Percentiles rank a stretch among this genome's conserved stretches.
Conservation (phyloP, 352 stramenopile species). For the Phytophthora idaei region DNA sequence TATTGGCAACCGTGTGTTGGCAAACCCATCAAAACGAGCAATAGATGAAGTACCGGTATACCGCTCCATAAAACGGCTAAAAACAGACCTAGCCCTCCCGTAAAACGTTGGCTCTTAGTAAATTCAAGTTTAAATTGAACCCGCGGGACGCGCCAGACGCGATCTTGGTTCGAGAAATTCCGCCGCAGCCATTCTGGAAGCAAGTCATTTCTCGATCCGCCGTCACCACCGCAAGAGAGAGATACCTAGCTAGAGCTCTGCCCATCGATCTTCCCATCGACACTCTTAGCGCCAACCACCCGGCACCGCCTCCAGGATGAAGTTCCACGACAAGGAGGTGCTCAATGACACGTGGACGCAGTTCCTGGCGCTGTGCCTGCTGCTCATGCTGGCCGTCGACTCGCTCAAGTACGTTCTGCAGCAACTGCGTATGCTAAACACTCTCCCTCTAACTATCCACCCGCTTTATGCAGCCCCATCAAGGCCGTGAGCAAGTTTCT, state of each 20-base stretch:
- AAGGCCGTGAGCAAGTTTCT: constrained; percentile 83
- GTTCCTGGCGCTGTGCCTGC: constrained; percentile 72
- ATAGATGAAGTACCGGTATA: too few relatives aligned
- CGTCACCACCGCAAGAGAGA: constrained; percentile 6
- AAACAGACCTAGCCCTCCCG: not conserved
- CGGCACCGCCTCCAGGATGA: constrained; percentile 38
- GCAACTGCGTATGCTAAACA: not conserved
- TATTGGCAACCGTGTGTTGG: too few relatives aligned
- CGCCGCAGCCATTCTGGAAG: constrained; percentile 9
- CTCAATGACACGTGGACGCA: constrained; percentile 86
- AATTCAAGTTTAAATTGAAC: not conserved
- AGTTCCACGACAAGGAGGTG: constrained; percentile 78
- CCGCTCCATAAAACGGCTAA: not conserved
- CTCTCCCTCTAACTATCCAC: constrained; percentile 1
- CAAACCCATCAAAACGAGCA: too few relatives aligned
- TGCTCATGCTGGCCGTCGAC: constrained; percentile 84
- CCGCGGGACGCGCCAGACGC: constrained; percentile 11
- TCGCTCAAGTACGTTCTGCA: constrained; percentile 79
- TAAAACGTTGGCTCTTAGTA: not conserved
- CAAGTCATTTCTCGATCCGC: constrained; percentile 34
- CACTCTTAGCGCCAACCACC: not conserved
- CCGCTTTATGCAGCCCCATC: constrained; percentile 56
- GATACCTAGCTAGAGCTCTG: not conserved
- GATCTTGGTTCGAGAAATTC: constrained; percentile 4
- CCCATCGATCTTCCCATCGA: not conserved